These are phyloP conservation scores for Trichophyton benhamiae DNA, from an alignment of 2,329 filamentous ascomycete genomes.

Conservation along the genomic window DNA sequence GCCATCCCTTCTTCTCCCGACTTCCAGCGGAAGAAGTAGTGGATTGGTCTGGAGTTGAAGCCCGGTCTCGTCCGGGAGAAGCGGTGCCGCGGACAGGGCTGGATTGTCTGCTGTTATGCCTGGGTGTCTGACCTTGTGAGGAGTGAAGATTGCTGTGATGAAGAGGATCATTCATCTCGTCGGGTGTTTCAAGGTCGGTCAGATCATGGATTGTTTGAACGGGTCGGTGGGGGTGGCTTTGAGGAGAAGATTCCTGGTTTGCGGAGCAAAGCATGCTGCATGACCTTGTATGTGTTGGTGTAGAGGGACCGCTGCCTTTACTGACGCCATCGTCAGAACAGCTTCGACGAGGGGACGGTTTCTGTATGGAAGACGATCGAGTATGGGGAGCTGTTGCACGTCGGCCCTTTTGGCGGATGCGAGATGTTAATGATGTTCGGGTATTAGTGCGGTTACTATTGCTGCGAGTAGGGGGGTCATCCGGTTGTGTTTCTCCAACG, in stretches of 20 bases:
- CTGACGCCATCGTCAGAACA: neutral
- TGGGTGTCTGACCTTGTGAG: neutral
- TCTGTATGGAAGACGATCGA: neutral
- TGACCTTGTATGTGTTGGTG: neutral
- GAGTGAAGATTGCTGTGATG: neutral
- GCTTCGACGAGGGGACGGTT: neutral
- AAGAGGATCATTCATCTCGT: neutral
- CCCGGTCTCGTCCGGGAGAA: neutral
- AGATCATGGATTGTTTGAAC: neutral
- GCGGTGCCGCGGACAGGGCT: neutral
- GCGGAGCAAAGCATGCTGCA: neutral
- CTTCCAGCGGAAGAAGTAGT: neutral
- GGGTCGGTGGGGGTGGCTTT: neutral
- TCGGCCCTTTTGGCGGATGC: neutral
- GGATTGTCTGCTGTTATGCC: neutral
- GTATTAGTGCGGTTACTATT: neutral
- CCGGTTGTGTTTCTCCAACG: neutral
- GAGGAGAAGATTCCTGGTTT: neutral
- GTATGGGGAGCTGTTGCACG: neutral
- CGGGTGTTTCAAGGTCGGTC: neutral
- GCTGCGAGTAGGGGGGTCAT: neutral
- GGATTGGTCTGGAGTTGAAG: neutral
- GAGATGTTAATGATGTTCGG: neutral
- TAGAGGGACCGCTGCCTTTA: neutral
- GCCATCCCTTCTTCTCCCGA: neutral